phyloP scores from a whole-genome alignment of 225 moss, liverwort and hornwort species.

The Sphagnum tenellum region DNA sequence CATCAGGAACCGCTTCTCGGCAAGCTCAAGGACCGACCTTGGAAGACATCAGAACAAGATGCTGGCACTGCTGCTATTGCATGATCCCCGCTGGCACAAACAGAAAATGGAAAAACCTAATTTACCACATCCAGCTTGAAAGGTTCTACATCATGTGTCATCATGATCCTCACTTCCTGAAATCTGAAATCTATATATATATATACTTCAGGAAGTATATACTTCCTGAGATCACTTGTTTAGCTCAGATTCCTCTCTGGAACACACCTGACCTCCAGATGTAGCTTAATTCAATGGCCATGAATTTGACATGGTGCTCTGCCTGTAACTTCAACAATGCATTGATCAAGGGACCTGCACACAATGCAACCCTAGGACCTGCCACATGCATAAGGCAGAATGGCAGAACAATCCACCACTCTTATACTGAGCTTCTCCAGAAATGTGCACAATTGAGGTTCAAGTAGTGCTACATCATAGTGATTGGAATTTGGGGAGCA shows the following conservation, averaged over 20 bases:
- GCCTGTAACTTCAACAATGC: slow-evolving; percentile 66
- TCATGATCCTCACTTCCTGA: too few relatives aligned
- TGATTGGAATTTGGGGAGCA: neutral
- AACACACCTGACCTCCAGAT: slow-evolving; percentile 50
- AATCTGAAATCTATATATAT: too few relatives aligned
- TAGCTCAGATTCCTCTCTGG: too few relatives aligned
- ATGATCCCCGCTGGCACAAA: slow-evolving; percentile 25
- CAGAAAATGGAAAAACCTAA: neutral
- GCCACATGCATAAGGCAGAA: slow-evolving; percentile 23
- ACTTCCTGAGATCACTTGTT: too few relatives aligned
- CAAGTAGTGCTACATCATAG: neutral
- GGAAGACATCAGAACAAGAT: slow-evolving; percentile 88
- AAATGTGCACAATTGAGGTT: neutral
- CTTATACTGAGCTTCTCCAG: neutral
- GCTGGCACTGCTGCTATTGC: slow-evolving; percentile 72
- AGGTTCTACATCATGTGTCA: too few relatives aligned
- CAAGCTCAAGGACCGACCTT: slow-evolving; percentile 72
- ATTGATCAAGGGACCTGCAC: slow-evolving; percentile 74
- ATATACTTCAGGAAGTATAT: too few relatives aligned
- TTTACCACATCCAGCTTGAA: neutral
- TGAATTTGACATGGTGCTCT: slow-evolving; percentile 85
- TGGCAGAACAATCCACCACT: neutral
- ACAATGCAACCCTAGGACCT: slow-evolving; percentile 80
- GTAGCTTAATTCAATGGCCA: slow-evolving; percentile 82
- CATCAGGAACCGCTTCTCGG: slow-evolving; percentile 92